Evolutionary conservation across 2,329 filamentous ascomycete genomes (phyloP), one percentile per base, ranked within the genome.

Genomic region (Fusarium caatingaense): DNA sequence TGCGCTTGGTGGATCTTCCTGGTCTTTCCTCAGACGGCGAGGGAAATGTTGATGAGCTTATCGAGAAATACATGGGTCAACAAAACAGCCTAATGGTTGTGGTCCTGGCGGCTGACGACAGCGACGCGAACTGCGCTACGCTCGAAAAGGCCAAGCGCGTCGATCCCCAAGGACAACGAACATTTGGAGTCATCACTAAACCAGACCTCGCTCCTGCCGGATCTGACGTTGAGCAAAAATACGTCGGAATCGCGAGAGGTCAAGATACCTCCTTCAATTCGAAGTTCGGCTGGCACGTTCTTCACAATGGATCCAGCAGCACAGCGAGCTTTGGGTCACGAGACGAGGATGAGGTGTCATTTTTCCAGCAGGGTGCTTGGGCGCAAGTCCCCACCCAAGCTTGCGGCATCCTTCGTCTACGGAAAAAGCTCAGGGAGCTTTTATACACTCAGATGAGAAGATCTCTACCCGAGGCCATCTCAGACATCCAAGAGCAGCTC

Each of bases 351-450:
- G 44, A 46, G 23, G 23, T 23, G 44, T 46, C 23, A 27, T 46
- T 23, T 46, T 46, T 46, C 23, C 44, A 46, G 44, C 20, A 23
- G 20, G 44, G 20, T 46, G 44, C 20, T 46, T 46, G 44, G 44
- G 44, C 44, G 13, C 13, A 23, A 23, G 13, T 46, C 23, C 44
- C 44, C 78, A 6, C 77, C 75, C 15, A 81, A 0, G 49, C 75
- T 18, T 66, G 72, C 2, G 81, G 81, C 1, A 75, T 82, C 20
- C 71, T 72, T 1, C 74, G 60, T 5, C 72, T 83, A 0, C 74
- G 81, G 8, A 72, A 56, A 44, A 80, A 79, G 11, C 74, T 83
- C 6, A 81, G 79, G 44, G 66, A 32, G 0, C 63, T 81, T 0
- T 45, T 82, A 9, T 74, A 77, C 8, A 51, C 68, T 5, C 77